Evolutionary conservation across 2,329 filamentous ascomycete genomes (phyloP), one percentile per base, ranked within the genome.

Genomic region (Sordariomycetes sp.): DNA sequence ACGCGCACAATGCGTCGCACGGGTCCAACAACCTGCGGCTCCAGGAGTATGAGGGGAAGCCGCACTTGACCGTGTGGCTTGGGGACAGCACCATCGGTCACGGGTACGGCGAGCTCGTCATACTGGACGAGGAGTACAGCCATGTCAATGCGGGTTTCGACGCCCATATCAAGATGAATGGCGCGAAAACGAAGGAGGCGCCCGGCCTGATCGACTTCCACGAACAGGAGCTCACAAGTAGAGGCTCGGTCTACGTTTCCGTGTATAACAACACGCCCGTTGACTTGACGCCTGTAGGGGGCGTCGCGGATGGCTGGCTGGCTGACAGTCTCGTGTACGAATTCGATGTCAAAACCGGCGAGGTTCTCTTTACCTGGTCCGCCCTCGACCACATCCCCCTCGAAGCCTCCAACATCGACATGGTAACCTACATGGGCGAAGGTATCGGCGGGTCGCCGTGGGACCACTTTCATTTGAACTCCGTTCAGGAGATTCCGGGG

Each of bases 311-410:
- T 1, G 46, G 42, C 0, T 49, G 32, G 12, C 32, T 51, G 2
- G 18, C 32, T 0, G 58, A 65, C 38, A 50, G 47, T 15, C 38
- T 61, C 20, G 51, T 65, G 33, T 61, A 55, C 35, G 62, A 66
- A 38, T 46, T 66, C 14, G 58, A 65, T 26, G 45, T 62, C 8
- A 46, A 50, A 23, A 64, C 58, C 0, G 48, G 50, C 19, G 45
- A 61, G 19, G 42, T 64, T 3, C 36, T 66, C 3, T 66, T 59
- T 34, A 43, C 37, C 5, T 66, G 64, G 64, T 60, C 54, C 21
- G 48, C 57, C 4, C 39, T 62, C 1, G 54, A 55, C 1, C 57
- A 63, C 27, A 28, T 28, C 9, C 17, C 21, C 43, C 12, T 30
- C n/a, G 12, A 29, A 29, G 20, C 25, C 21, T 24, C 31, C n/a